phyloP scores from a whole-genome alignment of 2,329 filamentous ascomycete species.

The Xylariaceae sp. region DNA sequence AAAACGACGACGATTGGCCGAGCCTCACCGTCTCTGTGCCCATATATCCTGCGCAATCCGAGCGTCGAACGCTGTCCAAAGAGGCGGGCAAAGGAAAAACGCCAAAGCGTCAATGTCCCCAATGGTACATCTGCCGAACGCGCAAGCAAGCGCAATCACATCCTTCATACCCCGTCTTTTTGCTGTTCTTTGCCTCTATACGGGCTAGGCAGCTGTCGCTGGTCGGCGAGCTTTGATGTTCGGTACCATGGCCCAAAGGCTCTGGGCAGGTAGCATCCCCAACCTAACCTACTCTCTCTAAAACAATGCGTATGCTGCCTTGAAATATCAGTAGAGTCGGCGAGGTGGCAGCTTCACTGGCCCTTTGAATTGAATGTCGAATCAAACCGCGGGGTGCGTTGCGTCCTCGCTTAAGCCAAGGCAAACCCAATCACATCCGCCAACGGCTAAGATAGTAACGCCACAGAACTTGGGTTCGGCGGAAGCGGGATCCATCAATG shows the following conservation, averaged over 20 bases:
- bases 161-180: slow-evolving; percentile 8
- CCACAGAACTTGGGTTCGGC: too few species aligned
- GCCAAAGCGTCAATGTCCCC: slow-evolving; percentile 1
- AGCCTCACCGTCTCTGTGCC: slow-evolving; percentile 17
- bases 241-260: too few species aligned
- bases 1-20: slow-evolving; percentile 14
- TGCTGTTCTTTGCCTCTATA: not conserved
- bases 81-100: slow-evolving; percentile 13
- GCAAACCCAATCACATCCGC: not conserved
- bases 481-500: slow-evolving; percentile 11
- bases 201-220: too few species aligned
- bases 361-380: too few species aligned
- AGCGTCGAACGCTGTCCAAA: slow-evolving; percentile 11
- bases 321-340: too few species aligned
- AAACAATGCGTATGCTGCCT: too few species aligned
- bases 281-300: too few species aligned
- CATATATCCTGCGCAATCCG: slow-evolving; percentile 12
- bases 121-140: slow-evolving; percentile 19
- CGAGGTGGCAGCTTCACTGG: too few species aligned
- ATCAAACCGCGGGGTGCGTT: too few species aligned
- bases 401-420: not conserved
- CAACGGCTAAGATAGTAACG: too few species aligned
- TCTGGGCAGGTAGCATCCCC: too few species aligned
- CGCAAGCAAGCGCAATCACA: slow-evolving; percentile 15
- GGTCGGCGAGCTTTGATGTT: too few species aligned